These are phyloP conservation scores for Aspergillus steynii DNA, from an alignment of 495 filamentous ascomycete species.

Conservation along the genomic window DNA sequence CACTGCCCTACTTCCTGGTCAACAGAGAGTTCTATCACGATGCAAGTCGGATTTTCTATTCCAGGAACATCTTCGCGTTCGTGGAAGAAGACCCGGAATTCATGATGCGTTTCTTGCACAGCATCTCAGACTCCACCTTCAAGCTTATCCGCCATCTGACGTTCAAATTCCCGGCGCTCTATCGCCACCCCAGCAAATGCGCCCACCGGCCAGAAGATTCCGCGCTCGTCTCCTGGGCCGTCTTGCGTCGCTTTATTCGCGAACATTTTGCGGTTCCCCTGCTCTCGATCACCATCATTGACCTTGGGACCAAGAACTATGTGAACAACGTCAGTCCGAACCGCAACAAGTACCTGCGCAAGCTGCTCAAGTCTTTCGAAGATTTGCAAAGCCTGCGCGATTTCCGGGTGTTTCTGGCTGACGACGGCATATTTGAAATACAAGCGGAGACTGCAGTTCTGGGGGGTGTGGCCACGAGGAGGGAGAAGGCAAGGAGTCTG, in stretches of 20 bases:
- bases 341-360: constrained; percentile 20
- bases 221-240: constrained; percentile 21
- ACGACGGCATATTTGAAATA: constrained; percentile 20
- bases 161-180: constrained; percentile 23
- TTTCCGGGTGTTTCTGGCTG: constrained; percentile 19
- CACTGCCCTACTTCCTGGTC: constrained; percentile 29
- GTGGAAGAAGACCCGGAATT: constrained; percentile 23
- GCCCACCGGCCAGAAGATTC: constrained; percentile 12
- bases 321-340: neutral
- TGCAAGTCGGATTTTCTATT: constrained; percentile 25
- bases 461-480: constrained; percentile 4
- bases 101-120: constrained; percentile 20
- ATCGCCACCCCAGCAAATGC: constrained; percentile 7
- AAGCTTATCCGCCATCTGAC: constrained; percentile 22
- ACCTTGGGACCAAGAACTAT: constrained; percentile 15
- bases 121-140: constrained; percentile 21
- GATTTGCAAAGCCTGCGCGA: constrained; percentile 21
- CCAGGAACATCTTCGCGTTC: constrained; percentile 25
- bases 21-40: constrained; percentile 26
- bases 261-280: constrained; percentile 25
- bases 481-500: constrained; percentile 6
- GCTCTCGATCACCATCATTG: constrained; percentile 22
- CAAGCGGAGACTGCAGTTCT: constrained; percentile 18
- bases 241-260: constrained; percentile 30
- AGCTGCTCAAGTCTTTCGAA: constrained; percentile 16